Conservation (phyloP, 1,139 yeast species). For the Suhomyces terraborum region DNA sequence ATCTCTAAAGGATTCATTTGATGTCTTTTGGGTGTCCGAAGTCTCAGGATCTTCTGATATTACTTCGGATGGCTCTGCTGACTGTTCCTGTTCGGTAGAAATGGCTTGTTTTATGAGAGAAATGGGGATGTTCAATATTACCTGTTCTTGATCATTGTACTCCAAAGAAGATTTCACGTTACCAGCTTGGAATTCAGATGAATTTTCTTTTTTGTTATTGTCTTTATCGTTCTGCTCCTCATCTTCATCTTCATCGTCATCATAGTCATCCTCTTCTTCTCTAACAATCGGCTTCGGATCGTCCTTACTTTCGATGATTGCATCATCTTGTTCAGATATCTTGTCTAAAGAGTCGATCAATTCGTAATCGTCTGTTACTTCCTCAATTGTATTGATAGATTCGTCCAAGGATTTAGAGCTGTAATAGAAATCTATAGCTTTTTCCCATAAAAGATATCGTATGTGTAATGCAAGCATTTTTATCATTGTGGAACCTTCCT, state of each 20-base stretch:
- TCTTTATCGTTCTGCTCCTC: conserved; percentile 32
- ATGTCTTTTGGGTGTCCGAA: conserved; percentile 3
- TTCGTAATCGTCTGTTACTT: conserved; percentile 41
- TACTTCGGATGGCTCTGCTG: conserved; percentile 14
- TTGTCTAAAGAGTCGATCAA: conserved; percentile 38
- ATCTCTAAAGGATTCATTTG: conserved; percentile 9
- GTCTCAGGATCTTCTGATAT: conserved; percentile 9
- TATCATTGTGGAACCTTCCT: conserved; percentile 52
- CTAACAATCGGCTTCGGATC: conserved; percentile 27
- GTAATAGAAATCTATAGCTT: conserved; percentile 62
- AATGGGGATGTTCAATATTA: conserved; percentile 35
- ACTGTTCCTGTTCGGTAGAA: conserved; percentile 10
- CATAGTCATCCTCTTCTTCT: conserved; percentile 46
- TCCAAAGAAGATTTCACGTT: background rate
- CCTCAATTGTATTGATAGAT: conserved; percentile 31
- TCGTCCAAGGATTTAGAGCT: conserved; percentile 32
- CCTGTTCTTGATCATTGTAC: conserved; percentile 31
- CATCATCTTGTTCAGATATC: conserved; percentile 20
- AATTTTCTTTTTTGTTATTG: conserved; percentile 21
- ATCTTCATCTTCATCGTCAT: conserved; percentile 43
- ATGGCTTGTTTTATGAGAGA: conserved; percentile 23
- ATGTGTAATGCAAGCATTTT: conserved; percentile 62
- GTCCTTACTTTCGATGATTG: conserved; percentile 23
- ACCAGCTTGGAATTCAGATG: conserved; percentile 5
- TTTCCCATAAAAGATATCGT: conserved; percentile 72